phyloP scores from a whole-genome alignment of 345 rosid genomes.

The sweet orange (Citrus sinensis) region DNA sequence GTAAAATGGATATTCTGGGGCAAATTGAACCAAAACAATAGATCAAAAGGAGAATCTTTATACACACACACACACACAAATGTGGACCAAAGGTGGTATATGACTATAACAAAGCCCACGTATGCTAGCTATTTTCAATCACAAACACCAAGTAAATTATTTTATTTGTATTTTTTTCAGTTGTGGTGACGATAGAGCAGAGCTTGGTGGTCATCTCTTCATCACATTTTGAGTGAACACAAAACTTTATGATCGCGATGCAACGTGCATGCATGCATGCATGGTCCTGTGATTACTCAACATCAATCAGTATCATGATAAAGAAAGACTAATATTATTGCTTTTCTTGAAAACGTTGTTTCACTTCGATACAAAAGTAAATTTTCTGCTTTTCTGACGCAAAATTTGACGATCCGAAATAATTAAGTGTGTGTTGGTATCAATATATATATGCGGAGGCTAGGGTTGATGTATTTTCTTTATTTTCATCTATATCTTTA shows the following conservation, averaged over 20 bases:
- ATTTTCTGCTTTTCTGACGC: not conserved
- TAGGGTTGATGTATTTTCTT: too few relatives aligned
- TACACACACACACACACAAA: too few relatives aligned
- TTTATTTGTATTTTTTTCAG: not conserved
- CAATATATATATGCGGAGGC: too few relatives aligned
- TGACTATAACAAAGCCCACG: not conserved
- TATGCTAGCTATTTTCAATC: not conserved
- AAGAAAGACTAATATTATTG: not conserved
- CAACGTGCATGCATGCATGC: not conserved
- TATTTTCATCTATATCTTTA: too few relatives aligned
- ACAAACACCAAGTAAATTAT: not conserved
- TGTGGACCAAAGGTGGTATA: not conserved
- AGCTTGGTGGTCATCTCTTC: not conserved
- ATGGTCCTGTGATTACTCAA: not conserved
- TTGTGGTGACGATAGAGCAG: not conserved
- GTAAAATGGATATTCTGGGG: not conserved
- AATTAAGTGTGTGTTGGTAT: too few relatives aligned
- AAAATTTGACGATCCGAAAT: not conserved
- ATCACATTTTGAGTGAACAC: not conserved
- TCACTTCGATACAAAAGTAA: not conserved
- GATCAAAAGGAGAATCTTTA: not conserved
- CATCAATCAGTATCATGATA: not conserved
- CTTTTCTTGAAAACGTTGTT: not conserved
- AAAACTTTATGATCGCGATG: not conserved
- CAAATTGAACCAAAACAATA: too few relatives aligned